Conservation (phyloP, 148 eudicot species). For the Rhododendron vialii region DNA sequence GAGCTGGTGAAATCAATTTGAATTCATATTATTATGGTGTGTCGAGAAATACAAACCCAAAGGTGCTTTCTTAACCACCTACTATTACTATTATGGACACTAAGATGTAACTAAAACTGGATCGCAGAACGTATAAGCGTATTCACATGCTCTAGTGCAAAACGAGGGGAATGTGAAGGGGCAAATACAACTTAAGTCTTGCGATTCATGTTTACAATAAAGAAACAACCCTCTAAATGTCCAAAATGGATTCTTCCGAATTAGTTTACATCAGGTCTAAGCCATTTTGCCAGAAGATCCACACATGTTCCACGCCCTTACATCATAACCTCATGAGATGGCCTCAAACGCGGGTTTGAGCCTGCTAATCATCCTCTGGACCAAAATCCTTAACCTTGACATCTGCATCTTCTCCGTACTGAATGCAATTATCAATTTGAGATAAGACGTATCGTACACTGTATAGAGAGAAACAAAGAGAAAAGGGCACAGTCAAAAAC, state of each 20-base stretch:
- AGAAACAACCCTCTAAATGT: neutral
- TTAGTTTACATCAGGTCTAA: neutral
- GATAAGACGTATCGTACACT: slow-evolving; percentile 68
- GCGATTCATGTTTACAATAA: neutral
- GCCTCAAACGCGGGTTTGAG: neutral
- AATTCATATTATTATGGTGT: neutral
- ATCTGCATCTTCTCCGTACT: slow-evolving; percentile 91
- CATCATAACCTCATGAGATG: neutral
- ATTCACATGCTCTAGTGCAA: no score
- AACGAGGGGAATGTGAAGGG: neutral
- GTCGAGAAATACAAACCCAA: neutral
- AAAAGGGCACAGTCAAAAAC: neutral
- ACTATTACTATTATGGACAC: no score
- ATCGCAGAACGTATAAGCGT: neutral
- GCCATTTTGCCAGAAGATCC: neutral
- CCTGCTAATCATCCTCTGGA: slow-evolving; percentile 37
- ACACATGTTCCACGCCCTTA: neutral
- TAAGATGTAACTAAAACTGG: neutral
- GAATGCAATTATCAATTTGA: slow-evolving; percentile 65
- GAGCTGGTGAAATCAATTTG: neutral
- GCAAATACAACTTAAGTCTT: neutral
- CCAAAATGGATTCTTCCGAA: neutral
- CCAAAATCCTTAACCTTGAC: slow-evolving; percentile 87
- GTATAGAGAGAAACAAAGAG: neutral
- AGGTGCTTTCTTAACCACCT: neutral